A percentile compares a stretch with the other conserved stretches of the same genome.
These are phyloP conservation scores for Grifola frondosa DNA, from an alignment of 1,284 basidiomycete species.

Conservation along the genomic window DNA sequence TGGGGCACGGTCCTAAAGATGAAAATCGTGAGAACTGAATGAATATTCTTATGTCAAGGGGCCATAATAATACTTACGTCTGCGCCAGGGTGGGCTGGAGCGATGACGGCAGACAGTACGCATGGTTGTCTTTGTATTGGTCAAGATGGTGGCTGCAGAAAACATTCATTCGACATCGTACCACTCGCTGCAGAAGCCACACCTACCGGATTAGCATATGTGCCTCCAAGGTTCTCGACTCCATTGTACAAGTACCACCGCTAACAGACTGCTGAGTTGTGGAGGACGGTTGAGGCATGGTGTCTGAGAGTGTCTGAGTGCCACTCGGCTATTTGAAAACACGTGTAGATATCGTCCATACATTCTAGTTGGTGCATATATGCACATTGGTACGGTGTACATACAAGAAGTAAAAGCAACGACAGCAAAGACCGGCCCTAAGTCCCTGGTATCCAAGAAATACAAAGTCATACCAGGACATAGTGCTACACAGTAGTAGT, in stretches of 20 bases:
- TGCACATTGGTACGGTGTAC: too few relatives aligned
- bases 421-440: too few relatives aligned
- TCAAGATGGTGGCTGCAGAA: constrained; percentile 73
- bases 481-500: too few relatives aligned
- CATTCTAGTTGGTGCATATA: too few relatives aligned
- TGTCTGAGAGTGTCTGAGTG: constrained; percentile 22
- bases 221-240: constrained; percentile 73
- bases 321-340: too few relatives aligned
- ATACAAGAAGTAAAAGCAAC: too few relatives aligned
- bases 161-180: background rate
- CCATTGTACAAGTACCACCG: constrained; percentile 54
- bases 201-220: constrained; percentile 78
- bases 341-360: too few relatives aligned
- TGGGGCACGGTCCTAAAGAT: constrained; percentile 75
- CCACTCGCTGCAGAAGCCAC: background rate
- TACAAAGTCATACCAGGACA: too few relatives aligned
- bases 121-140: constrained; percentile 77
- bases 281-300: constrained; percentile 24
- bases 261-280: constrained; percentile 26
- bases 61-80: constrained; percentile 46
- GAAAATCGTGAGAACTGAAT: constrained; percentile 39
- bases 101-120: constrained; percentile 86
- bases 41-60: constrained; percentile 7
- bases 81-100: constrained; percentile 84
- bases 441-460: too few relatives aligned